These are phyloP conservation scores for Coemansia sp. DNA, from an alignment of 192 early-diverging fungal species.

Conservation along the genomic window DNA sequence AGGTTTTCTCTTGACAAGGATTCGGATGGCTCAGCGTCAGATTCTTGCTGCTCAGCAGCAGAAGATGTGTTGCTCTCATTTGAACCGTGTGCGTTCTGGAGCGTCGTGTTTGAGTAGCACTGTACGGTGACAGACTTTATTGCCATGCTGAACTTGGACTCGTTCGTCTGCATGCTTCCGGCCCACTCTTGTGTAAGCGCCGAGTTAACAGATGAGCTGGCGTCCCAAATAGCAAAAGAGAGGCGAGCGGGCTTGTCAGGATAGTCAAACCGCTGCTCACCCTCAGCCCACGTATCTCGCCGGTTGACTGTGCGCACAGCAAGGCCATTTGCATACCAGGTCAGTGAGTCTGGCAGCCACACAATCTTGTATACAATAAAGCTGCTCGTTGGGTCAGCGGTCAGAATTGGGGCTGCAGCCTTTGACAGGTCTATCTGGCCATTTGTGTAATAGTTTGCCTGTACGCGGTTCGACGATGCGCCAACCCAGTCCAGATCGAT, in stretches of 20 bases:
- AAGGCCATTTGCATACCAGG: constrained; percentile 59
- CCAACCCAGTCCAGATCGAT: constrained; percentile 67
- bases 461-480: constrained; percentile 51
- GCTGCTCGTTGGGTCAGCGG: constrained; percentile 38
- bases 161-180: constrained; percentile 40
- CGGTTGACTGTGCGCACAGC: constrained; percentile 55
- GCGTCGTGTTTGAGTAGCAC: constrained; percentile 51
- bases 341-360: constrained; percentile 60
- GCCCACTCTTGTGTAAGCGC: constrained; percentile 54
- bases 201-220: constrained; percentile 37
- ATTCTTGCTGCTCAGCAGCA: neutral
- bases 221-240: constrained; percentile 65
- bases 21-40: constrained; percentile 2
- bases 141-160: constrained; percentile 46
- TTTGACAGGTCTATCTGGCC: constrained; percentile 43
- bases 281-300: constrained; percentile 51
- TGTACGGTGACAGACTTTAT: constrained; percentile 54
- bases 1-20: constrained; percentile 17
- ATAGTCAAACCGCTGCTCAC: constrained; percentile 49
- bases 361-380: constrained; percentile 62
- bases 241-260: constrained; percentile 52
- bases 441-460: constrained; percentile 62
- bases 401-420: constrained; percentile 19
- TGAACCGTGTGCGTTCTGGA: constrained; percentile 4
- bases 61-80: neutral